Percentiles rank a stretch among this genome's conserved stretches.
Evolutionary conservation across 768 basidiomycete species (phyloP).

Genomic region (Podaxis pistillaris): DNA sequence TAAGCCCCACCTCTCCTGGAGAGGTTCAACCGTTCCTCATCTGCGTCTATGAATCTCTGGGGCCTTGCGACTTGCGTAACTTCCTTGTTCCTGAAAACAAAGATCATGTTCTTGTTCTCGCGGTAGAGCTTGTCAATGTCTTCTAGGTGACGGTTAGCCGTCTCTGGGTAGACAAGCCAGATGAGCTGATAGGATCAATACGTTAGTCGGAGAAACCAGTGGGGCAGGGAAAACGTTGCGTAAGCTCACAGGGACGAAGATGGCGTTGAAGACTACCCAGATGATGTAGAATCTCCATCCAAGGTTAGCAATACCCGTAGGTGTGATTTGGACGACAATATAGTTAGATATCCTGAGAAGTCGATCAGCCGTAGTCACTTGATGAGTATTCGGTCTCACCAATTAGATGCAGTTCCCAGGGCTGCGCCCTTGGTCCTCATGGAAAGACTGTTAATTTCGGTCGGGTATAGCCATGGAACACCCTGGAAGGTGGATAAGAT

Average conservation of each 20-base stretch:
- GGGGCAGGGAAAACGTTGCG: not conserved
- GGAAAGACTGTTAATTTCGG: slow-evolving; percentile 48
- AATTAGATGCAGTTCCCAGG: slow-evolving; percentile 46
- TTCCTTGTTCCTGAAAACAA: slow-evolving; percentile 42
- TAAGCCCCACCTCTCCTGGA: slow-evolving; percentile 6
- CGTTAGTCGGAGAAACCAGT: not conserved
- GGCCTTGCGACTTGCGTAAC: slow-evolving; percentile 43
- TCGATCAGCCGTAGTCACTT: not conserved
- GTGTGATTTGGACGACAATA: slow-evolving; percentile 49
- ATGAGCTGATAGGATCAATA: slow-evolving; percentile 31
- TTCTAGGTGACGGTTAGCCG: slow-evolving; percentile 47
- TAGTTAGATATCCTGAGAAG: slow-evolving; percentile 47
- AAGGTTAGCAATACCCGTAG: slow-evolving; percentile 41
- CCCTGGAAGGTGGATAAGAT: slow-evolving; percentile 26
- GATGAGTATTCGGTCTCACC: slow-evolving; percentile 24
- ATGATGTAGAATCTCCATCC: slow-evolving; percentile 52
- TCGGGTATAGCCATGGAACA: slow-evolving; percentile 50
- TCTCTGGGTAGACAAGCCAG: slow-evolving; percentile 49
- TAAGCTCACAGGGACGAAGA: slow-evolving; percentile 44
- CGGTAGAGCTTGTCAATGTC: slow-evolving; percentile 49
- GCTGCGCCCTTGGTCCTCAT: slow-evolving; percentile 53
- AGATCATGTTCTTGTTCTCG: slow-evolving; percentile 39
- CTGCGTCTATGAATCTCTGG: slow-evolving; percentile 39
- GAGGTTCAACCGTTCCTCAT: slow-evolving; percentile 25
- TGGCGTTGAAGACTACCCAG: slow-evolving; percentile 46